Percentiles rank a stretch among this genome's conserved stretches.
phyloP scores from a whole-genome alignment of 2,329 filamentous ascomycete species.

The Cercospora zeina region DNA sequence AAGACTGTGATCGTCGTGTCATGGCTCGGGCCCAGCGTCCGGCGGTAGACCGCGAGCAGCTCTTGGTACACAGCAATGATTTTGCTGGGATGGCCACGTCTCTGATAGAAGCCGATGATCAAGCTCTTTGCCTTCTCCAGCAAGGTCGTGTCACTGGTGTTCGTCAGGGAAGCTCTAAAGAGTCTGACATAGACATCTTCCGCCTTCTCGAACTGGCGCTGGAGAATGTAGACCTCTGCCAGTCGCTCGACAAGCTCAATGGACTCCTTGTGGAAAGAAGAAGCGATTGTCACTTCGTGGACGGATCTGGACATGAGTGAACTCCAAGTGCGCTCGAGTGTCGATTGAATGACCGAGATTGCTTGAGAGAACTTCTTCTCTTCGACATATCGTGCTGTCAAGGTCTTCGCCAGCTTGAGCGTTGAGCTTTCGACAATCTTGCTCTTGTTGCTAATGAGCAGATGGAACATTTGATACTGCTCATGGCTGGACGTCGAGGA shows the following conservation, averaged over 20 bases:
- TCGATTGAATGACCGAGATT: conserved; percentile 48
- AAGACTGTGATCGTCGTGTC: conserved; percentile 51
- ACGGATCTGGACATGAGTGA: conserved; percentile 49
- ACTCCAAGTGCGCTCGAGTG: conserved; percentile 51
- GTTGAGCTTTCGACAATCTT: conserved; percentile 46
- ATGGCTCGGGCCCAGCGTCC: conserved; percentile 41
- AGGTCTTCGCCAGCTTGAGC: conserved; percentile 45
- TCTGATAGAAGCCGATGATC: conserved; percentile 44
- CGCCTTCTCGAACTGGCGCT: conserved; percentile 42
- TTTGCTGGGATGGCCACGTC: conserved; percentile 43
- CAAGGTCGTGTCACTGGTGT: conserved; percentile 32
- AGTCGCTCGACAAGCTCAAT: conserved; percentile 52
- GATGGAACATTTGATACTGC: conserved; percentile 49
- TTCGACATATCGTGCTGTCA: conserved; percentile 47
- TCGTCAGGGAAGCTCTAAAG: conserved; percentile 43
- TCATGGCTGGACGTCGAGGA: conserved; percentile 40
- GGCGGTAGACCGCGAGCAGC: conserved; percentile 42
- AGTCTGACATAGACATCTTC: conserved; percentile 45
- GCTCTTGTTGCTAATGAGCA: conserved; percentile 42
- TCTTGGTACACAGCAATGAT: conserved; percentile 42
- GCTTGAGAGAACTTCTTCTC: conserved; percentile 53
- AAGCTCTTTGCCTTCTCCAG: conserved; percentile 42
- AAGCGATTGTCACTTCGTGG: conserved; percentile 45
- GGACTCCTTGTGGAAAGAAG: conserved; percentile 48
- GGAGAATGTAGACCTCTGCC: conserved; percentile 49